These are phyloP conservation scores for Persicaria tinctoria DNA, from an alignment of 148 eudicot species.

Conservation along the genomic window DNA sequence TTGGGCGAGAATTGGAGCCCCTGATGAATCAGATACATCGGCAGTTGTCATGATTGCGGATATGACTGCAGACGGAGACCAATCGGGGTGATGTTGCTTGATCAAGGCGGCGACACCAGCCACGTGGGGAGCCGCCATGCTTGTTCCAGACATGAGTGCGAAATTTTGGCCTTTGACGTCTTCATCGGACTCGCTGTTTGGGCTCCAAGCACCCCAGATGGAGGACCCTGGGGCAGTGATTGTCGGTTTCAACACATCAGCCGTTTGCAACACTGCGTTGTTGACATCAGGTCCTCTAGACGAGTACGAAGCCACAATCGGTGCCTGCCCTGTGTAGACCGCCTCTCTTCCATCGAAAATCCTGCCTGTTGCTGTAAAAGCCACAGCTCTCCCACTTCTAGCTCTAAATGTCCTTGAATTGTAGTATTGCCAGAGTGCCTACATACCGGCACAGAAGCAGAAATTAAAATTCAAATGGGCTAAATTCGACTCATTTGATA, in stretches of 20 bases:
- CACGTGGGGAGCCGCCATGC: slow-evolving; percentile 70
- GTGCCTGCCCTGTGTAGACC: slow-evolving; percentile 40
- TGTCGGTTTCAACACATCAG: slow-evolving; percentile 61
- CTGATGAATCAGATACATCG: slow-evolving; percentile 29
- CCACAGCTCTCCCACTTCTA: slow-evolving; percentile 45
- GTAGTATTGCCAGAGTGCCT: slow-evolving; percentile 46
- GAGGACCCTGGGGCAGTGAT: slow-evolving; percentile 72
- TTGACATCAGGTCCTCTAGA: slow-evolving; percentile 68
- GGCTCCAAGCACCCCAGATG: slow-evolving; percentile 73
- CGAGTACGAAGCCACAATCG: slow-evolving; percentile 60
- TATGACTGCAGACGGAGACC: slow-evolving; percentile 53
- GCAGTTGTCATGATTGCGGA: slow-evolving; percentile 71
- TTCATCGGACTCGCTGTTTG: slow-evolving; percentile 50
- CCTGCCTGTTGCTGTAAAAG: slow-evolving; percentile 42
- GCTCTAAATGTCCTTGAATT: slow-evolving; percentile 41
- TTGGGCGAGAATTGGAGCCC: slow-evolving; percentile 47
- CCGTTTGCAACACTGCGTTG: slow-evolving; percentile 52
- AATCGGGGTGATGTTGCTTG: slow-evolving; percentile 49
- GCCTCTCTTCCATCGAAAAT: slow-evolving; percentile 61
- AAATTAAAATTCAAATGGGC: too few relatives aligned
- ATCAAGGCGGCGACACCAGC: slow-evolving; percentile 62
- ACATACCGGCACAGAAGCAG: neutral
- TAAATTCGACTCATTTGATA: neutral
- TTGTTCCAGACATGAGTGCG: slow-evolving; percentile 61
- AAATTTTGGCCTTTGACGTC: slow-evolving; percentile 45